These are phyloP conservation scores for Neospora caninum DNA, from an alignment of 169 alveolate species.

Conservation along the genomic window DNA sequence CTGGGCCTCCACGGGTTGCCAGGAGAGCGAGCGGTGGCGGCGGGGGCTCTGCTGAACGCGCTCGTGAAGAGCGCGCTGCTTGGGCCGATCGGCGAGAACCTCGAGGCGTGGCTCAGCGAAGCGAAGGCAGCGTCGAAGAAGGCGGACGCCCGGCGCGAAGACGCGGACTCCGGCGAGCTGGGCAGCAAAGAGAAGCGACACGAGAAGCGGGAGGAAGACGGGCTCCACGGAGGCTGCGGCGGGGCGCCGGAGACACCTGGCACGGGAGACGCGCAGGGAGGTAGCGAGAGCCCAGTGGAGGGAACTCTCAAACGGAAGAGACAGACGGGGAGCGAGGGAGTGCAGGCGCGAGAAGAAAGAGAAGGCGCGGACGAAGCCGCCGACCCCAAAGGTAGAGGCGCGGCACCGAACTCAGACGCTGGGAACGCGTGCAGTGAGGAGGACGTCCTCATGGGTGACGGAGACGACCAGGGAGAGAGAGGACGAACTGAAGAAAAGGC, in stretches of 20 bases:
- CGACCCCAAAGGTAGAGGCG: too few species aligned
- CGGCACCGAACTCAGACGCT: too few species aligned
- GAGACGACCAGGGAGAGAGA: too few species aligned
- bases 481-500: too few species aligned
- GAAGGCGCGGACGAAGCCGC: too few species aligned
- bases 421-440: too few species aligned
- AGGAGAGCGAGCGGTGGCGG: neutral
- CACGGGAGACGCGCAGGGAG: too few species aligned
- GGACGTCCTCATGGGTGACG: too few species aligned
- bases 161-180: neutral
- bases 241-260: neutral
- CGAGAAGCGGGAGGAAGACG: neutral
- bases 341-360: too few species aligned
- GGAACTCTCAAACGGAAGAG: too few species aligned
- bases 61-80: neutral
- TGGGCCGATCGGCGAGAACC: neutral
- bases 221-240: neutral
- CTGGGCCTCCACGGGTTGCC: conserved; percentile 14
- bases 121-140: neutral
- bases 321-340: too few species aligned
- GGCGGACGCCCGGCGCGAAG: neutral
- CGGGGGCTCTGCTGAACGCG: neutral
- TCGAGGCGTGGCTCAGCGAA: neutral
- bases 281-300: too few species aligned
- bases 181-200: neutral